Percentiles rank a stretch among this genome's conserved stretches.
Conservation (phyloP, 2,329 filamentous ascomycete species). For the Botrytis tulipae region DNA sequence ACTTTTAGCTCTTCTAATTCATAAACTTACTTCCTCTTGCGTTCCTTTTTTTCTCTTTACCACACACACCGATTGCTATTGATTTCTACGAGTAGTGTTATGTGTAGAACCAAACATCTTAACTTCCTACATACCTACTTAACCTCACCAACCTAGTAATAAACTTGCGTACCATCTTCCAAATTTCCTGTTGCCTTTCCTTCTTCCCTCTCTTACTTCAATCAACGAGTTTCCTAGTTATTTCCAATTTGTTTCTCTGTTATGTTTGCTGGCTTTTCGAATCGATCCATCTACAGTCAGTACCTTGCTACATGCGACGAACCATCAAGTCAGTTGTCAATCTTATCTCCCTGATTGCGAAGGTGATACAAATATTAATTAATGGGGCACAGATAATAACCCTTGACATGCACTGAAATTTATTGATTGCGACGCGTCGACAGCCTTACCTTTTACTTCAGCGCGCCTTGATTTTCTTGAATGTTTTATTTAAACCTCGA, state of each 20-base stretch:
- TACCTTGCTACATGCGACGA: not conserved
- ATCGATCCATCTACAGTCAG: not conserved
- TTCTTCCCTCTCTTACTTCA: not conserved
- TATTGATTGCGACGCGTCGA: conserved; percentile 32
- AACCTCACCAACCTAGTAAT: not conserved
- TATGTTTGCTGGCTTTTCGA: not conserved
- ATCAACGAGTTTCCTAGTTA: not conserved
- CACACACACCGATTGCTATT: not conserved
- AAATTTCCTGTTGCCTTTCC: not conserved
- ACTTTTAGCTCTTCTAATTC: not conserved
- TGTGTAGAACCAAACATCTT: not conserved
- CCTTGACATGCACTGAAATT: conserved; percentile 13
- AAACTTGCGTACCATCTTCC: not conserved
- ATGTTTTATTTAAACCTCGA: not conserved
- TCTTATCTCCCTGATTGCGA: not conserved
- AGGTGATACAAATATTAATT: not conserved
- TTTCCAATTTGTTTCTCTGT: not conserved
- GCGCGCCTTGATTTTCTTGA: conserved; percentile 21
- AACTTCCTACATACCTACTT: not conserved
- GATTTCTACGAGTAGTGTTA: not conserved
- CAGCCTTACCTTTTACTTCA: conserved; percentile 22
- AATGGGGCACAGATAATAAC: conserved; percentile 3
- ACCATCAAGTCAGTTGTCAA: not conserved
- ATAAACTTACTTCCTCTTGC: not conserved
- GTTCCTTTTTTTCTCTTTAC: not conserved